Evolutionary conservation across 352 stramenopile species (phyloP).

Genomic region (Pythium sp.): DNA sequence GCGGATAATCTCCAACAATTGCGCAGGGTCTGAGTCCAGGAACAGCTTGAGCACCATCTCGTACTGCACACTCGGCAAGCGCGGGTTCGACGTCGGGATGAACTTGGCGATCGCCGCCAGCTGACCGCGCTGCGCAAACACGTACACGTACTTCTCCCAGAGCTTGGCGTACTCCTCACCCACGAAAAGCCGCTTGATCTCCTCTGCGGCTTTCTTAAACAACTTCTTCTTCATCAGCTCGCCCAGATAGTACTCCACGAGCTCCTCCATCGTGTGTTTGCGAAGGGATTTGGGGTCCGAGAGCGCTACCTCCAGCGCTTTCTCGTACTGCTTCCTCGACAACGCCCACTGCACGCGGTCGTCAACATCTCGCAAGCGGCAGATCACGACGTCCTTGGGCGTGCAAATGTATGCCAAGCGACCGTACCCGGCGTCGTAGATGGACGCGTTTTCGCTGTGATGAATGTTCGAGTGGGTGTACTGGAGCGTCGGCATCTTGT

Average conservation of each 20-base stretch:
- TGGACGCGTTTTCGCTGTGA: constrained; percentile 27
- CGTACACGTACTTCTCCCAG: constrained; percentile 88
- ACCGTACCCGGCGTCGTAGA: constrained; percentile 70
- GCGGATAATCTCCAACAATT: constrained; percentile 72
- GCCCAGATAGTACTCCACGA: constrained; percentile 75
- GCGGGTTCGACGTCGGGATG: constrained; percentile 72
- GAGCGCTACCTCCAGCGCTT: constrained; percentile 62
- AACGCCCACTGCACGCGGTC: constrained; percentile 76
- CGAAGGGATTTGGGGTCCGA: constrained; percentile 55
- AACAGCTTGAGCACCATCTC: constrained; percentile 88
- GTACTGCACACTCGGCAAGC: constrained; percentile 68
- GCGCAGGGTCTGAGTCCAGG: constrained; percentile 70
- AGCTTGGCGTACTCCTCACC: constrained; percentile 62
- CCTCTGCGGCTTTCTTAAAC: constrained; percentile 67
- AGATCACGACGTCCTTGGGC: constrained; percentile 85
- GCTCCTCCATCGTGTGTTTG: constrained; percentile 51
- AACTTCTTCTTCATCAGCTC: constrained; percentile 72
- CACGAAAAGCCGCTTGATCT: constrained; percentile 70
- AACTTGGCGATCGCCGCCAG: constrained; percentile 65
- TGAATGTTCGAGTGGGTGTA: constrained; percentile 34
- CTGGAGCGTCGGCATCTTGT: constrained; percentile 76
- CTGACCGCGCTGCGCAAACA: constrained; percentile 77
- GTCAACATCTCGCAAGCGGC: constrained; percentile 70
- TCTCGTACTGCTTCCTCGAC: constrained; percentile 52
- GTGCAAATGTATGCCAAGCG: constrained; percentile 78